Conservation (phyloP, 73 alveolate species). For the Paramecium bursaria region DNA sequence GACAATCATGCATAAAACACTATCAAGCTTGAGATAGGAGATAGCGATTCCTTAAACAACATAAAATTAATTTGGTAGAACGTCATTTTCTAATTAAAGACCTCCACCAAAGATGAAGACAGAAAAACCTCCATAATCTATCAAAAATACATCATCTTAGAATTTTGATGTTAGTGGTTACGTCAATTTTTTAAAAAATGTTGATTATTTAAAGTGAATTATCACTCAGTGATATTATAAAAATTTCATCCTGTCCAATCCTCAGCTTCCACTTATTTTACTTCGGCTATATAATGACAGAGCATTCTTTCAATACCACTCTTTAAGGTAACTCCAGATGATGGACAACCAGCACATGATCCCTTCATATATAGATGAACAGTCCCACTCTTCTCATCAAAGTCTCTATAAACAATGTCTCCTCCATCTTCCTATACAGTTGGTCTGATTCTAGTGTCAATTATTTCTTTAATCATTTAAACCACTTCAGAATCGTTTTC, state of each 20-base stretch:
- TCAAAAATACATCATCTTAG: background rate
- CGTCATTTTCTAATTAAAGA: background rate
- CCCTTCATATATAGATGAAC: constrained; percentile 88
- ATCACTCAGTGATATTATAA: no score
- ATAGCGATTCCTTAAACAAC: background rate
- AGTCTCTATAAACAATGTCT: constrained; percentile 79
- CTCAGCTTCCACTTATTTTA: constrained; percentile 78
- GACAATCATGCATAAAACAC: constrained; percentile 32
- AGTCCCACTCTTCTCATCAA: constrained; percentile 85
- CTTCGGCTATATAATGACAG: constrained; percentile 85
- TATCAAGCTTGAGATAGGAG: constrained; percentile 30
- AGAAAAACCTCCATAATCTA: constrained; percentile 15
- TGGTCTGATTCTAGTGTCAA: constrained; percentile 85
- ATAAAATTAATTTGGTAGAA: constrained; percentile 3
- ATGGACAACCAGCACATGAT: constrained; percentile 92
- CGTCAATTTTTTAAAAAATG: constrained; percentile 36
- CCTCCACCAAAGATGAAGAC: background rate
- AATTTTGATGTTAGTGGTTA: constrained; percentile 49
- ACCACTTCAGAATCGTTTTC: constrained; percentile 85
- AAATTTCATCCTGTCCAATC: no score
- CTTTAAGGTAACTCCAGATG: constrained; percentile 82
- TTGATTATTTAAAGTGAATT: no score
- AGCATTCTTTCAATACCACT: constrained; percentile 90
- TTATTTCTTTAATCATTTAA: constrained; percentile 87
- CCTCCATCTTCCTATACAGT: constrained; percentile 93